Percentiles rank a stretch among this genome's conserved stretches.
Evolutionary conservation across 2,329 filamentous ascomycete species (phyloP).

Genomic region (Cladosporium sp.): DNA sequence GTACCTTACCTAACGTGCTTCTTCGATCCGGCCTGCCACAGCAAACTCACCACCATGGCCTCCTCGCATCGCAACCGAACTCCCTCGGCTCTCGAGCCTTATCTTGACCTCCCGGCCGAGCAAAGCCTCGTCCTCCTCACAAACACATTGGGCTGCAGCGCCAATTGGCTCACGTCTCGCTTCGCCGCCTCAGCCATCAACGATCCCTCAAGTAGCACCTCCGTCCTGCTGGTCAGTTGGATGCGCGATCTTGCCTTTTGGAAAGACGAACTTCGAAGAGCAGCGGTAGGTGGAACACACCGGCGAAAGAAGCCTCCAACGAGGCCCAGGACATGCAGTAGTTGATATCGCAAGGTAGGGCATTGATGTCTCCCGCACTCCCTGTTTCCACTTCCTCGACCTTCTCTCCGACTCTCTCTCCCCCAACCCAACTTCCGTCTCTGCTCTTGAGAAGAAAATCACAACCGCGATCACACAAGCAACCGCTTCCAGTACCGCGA

Average conservation of each 20-base stretch:
- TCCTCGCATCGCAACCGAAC: conserved; percentile 35
- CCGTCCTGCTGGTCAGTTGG: conserved; percentile 74
- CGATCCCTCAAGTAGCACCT: conserved; percentile 20
- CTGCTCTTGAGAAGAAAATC: conserved; percentile 9
- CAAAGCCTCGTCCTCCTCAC: conserved; percentile 61
- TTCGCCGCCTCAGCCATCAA: conserved; percentile 44
- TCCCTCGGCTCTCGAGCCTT: conserved; percentile 59
- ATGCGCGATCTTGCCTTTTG: conserved; percentile 73
- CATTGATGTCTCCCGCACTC: conserved; percentile 9
- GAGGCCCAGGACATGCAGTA: neutral
- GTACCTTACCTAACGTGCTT: too few relatives aligned
- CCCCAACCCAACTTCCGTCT: neutral
- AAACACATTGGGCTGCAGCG: conserved; percentile 49
- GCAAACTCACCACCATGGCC: neutral
- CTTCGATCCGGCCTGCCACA: neutral
- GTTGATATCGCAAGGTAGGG: conserved; percentile 11
- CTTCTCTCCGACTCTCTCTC: conserved; percentile 39
- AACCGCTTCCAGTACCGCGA: neutral
- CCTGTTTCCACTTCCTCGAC: conserved; percentile 66
- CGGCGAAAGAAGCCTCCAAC: neutral
- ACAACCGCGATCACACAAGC: conserved; percentile 11
- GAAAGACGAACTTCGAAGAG: conserved; percentile 52
- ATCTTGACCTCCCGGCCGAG: conserved; percentile 53
- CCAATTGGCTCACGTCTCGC: conserved; percentile 52
- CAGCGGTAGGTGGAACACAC: conserved; percentile 16